These are phyloP conservation scores for Colletotrichum trifolii DNA, from an alignment of 2,329 filamentous ascomycete genomes.

Conservation along the genomic window DNA sequence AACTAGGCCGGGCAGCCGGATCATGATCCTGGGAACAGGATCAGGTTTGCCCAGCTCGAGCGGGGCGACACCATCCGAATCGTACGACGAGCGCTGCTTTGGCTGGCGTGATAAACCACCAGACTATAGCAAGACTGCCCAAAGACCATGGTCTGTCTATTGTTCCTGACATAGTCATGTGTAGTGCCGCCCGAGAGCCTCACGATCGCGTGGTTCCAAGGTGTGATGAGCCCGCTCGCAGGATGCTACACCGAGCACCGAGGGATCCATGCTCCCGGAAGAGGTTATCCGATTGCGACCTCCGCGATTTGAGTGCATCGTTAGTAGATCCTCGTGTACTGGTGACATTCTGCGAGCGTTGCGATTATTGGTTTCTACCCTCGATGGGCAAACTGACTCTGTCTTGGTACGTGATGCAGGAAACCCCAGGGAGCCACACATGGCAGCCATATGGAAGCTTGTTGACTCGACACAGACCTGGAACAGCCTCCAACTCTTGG, in stretches of 20 bases:
- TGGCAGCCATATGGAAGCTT: too few species aligned
- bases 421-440: too few species aligned
- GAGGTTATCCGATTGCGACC: not conserved
- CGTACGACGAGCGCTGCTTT: not conserved
- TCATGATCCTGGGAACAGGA: slow-evolving; percentile 2
- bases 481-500: too few species aligned
- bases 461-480: too few species aligned
- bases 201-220: slow-evolving; percentile 9
- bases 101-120: not conserved
- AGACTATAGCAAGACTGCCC: not conserved
- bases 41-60: slow-evolving; percentile 3
- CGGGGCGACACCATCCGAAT: not conserved
- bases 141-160: too few species aligned
- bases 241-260: not conserved
- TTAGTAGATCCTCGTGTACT: not conserved
- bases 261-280: not conserved
- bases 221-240: not conserved
- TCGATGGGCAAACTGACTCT: too few species aligned
- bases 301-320: too few species aligned
- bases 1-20: slow-evolving; percentile 12
- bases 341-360: not conserved
- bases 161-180: too few species aligned
- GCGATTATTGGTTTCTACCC: too few species aligned
- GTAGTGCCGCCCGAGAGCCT: slow-evolving; percentile 12
- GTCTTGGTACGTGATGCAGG: too few species aligned